Evolutionary conservation across 306 rosid species (phyloP).

Genomic region (Lotus japonicus): DNA sequence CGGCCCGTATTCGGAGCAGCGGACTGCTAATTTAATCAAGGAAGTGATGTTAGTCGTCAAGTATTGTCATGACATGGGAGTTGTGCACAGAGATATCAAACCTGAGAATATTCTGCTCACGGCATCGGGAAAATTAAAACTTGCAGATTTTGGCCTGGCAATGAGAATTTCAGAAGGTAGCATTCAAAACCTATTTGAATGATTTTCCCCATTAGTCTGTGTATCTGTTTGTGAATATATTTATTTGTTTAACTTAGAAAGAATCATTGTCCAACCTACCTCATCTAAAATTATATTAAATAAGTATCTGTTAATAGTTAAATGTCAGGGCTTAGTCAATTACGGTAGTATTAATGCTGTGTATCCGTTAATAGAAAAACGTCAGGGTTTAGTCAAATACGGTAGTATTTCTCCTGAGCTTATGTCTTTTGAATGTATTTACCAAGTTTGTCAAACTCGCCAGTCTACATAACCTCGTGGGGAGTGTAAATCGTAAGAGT

Average conservation of each 20-base stretch:
- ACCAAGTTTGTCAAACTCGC: too few relatives aligned
- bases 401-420: not conserved
- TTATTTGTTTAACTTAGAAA: not conserved
- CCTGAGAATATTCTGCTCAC: slow-evolving; percentile 96
- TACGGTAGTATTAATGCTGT: not conserved
- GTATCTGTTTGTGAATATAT: not conserved
- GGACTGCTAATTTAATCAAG: slow-evolving; percentile 76
- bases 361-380: not conserved
- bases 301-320: not conserved
- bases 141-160: slow-evolving; percentile 97
- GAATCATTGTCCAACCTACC: slow-evolving; percentile 5
- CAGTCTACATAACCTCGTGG: too few relatives aligned
- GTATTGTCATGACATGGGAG: slow-evolving; percentile 99
- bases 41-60: slow-evolving; percentile 93
- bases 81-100: slow-evolving; percentile 93
- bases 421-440: not conserved
- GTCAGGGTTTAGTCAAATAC: not conserved
- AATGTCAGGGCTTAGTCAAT: not conserved
- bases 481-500: too few relatives aligned
- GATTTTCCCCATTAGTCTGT: not conserved
- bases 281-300: not conserved
- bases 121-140: slow-evolving; percentile 76
- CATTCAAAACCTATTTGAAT: not conserved
- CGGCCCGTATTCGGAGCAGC: slow-evolving; percentile 76
- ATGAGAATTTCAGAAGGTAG: slow-evolving; percentile 87